Conservation (phyloP, 2,329 filamentous ascomycete species). For the Alternaria angustiovoidea region DNA sequence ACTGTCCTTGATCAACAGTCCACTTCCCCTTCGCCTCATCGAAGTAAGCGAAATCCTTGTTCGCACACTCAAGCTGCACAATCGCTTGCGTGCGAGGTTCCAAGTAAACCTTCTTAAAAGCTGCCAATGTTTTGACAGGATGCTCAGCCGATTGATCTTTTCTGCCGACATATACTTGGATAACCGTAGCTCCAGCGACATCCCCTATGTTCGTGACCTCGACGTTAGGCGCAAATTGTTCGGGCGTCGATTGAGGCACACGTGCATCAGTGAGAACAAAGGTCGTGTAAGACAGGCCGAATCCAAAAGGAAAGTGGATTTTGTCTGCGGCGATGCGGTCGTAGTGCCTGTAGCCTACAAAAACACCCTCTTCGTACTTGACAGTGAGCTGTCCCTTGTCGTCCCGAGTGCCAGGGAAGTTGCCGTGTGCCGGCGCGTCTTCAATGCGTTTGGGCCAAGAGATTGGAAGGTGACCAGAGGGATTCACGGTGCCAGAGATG, state of each 20-base stretch:
- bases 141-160: constrained; percentile 49
- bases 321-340: constrained; percentile 68
- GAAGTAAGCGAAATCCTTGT: constrained; percentile 45
- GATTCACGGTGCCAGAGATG: constrained; percentile 51
- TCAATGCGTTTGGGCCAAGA: constrained; percentile 50
- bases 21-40: constrained; percentile 37
- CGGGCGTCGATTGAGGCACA: constrained; percentile 68
- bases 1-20: constrained; percentile 42
- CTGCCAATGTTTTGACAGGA: constrained; percentile 73
- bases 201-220: constrained; percentile 62
- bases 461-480: constrained; percentile 50
- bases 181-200: constrained; percentile 59
- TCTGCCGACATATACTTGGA: constrained; percentile 68
- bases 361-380: constrained; percentile 61
- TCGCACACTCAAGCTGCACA: constrained; percentile 58
- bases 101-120: constrained; percentile 71
- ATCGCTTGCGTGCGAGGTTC: constrained; percentile 64
- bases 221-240: constrained; percentile 43
- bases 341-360: constrained; percentile 65
- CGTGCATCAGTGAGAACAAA: constrained; percentile 58
- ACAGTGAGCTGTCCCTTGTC: constrained; percentile 67
- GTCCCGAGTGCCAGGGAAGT: constrained; percentile 51
- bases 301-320: constrained; percentile 51
- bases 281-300: constrained; percentile 50
- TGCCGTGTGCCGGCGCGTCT: constrained; percentile 47